Conservation (phyloP, 495 filamentous ascomycete species). For the Lichenothelia convexa region DNA sequence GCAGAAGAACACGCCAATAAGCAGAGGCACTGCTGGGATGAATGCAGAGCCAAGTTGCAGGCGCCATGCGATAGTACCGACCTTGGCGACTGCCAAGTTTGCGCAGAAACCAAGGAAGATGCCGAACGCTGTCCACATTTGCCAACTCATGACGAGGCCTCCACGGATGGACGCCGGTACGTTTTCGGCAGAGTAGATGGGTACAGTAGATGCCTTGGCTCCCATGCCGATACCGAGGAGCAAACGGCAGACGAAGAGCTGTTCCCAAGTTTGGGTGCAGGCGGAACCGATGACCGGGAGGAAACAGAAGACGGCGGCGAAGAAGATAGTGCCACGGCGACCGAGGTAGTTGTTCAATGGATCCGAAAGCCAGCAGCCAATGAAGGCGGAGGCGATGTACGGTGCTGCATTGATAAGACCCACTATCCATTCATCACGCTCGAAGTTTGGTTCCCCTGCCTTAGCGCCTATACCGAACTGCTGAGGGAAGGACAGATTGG, state of each 20-base stretch:
- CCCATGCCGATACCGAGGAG: constrained; percentile 30
- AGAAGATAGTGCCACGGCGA: constrained; percentile 41
- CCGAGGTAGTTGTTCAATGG: constrained; percentile 36
- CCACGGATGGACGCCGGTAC: constrained; percentile 56
- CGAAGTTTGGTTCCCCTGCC: constrained; percentile 10
- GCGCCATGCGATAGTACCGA: no score
- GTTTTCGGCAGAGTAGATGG: constrained; percentile 64
- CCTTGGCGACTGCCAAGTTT: constrained; percentile 53
- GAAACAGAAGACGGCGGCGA: constrained; percentile 40
- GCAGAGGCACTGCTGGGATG: constrained; percentile 52
- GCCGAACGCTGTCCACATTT: constrained; percentile 72
- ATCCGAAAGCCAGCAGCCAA: constrained; percentile 45
- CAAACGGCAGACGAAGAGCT: constrained; percentile 38
- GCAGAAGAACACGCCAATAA: constrained; percentile 49
- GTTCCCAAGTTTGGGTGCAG: constrained; percentile 36
- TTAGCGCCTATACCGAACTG: constrained; percentile 11
- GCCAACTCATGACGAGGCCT: constrained; percentile 67
- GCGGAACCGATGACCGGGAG: constrained; percentile 30
- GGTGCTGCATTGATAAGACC: constrained; percentile 42
- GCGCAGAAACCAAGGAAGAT: constrained; percentile 38
- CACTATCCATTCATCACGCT: constrained; percentile 37
- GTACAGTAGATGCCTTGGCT: constrained; percentile 28
- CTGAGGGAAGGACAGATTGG: constrained; percentile 17
- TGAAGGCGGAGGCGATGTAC: constrained; percentile 44
- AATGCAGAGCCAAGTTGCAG: constrained; percentile 66